Base-by-base conservation (phyloP, 2,329 filamentous ascomycete genomes). In the Scytalidium sp. region DNA sequence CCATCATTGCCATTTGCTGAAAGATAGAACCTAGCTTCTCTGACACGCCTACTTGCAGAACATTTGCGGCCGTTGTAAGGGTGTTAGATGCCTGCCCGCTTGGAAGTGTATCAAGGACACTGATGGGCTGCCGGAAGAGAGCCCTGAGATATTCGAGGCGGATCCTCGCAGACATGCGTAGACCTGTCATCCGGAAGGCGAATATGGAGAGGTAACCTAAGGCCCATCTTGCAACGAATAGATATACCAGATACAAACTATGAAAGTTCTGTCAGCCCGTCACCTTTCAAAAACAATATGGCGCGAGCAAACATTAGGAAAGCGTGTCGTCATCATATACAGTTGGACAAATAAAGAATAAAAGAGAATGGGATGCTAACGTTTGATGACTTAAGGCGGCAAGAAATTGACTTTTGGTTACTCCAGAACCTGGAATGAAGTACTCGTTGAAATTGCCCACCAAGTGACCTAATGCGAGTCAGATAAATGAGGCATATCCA, bases 141-240 rank as follows among this genome's bases (percentile, higher is more conserved):
- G 75, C 73, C 43, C 77, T 73, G 15, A 91, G 72, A 57, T 88
- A 90, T 56, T 83, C 75, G 25, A 84, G 74, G 22, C 87, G 75
- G 44, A 85, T 74, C 15, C 75, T 79, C 2, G 81, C 79, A 4
- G 81, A 84, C 55, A 84, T 73, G 23, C 81, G 75, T 50, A 84
- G 79, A 20, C 81, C 81, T 51, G 83, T 80, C 64, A 84, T 76
- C 19, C 82, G 79, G 55, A 83, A 83, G 32, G 72, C 70, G 58
- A 84, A 80, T 65, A 80, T 81, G 56, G 78, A 78, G 51, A 84
- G 69, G 54, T 88, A 90, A 52, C 79, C 80, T 39, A 88, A 69
- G 17, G 70, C 61, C 56, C 88, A 84, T 43, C 85, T 81, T 13
- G 71, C 85, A 39, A 90, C 66, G 64, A 90, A 91, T 6, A 91